A percentile compares a stretch with the other conserved stretches of the same genome.
These are phyloP conservation scores for Sutorius eximius DNA, from an alignment of 1,284 basidiomycete genomes.

Conservation along the genomic window DNA sequence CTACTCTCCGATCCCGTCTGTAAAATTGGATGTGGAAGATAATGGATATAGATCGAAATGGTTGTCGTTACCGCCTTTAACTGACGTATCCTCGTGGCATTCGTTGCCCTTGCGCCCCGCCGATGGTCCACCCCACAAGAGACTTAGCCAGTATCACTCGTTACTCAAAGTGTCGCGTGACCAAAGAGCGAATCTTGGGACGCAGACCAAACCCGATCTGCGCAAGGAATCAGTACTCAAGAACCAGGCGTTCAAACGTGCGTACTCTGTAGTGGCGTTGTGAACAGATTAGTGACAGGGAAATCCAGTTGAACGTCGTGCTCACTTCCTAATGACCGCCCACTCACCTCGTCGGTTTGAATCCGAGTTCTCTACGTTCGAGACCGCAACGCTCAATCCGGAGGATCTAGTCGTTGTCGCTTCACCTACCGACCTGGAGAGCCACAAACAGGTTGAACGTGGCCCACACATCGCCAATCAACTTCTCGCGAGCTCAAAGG, in stretches of 20 bases:
- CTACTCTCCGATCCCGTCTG: constrained; percentile 56
- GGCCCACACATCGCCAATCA: constrained; percentile 38
- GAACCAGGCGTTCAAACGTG: constrained; percentile 71
- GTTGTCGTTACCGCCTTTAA: constrained; percentile 56
- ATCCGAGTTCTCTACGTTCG: constrained; percentile 62
- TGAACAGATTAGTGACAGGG: neutral
- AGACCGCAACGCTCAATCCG: constrained; percentile 42
- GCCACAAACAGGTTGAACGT: constrained; percentile 71
- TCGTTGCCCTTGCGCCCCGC: constrained; percentile 54
- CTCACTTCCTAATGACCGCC: constrained; percentile 66
- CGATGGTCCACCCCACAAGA: constrained; percentile 43
- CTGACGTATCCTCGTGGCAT: constrained; percentile 38
- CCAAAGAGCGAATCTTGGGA: constrained; percentile 45
- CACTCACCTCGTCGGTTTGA: constrained; percentile 67
- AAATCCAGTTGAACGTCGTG: constrained; percentile 64
- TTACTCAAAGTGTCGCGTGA: constrained; percentile 59
- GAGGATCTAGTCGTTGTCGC: constrained; percentile 26
- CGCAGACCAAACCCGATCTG: constrained; percentile 56
- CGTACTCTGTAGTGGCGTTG: constrained; percentile 19
- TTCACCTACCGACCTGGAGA: constrained; percentile 39
- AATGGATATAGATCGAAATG: constrained; percentile 55
- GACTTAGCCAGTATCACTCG: constrained; percentile 58
- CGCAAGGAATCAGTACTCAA: constrained; percentile 74
- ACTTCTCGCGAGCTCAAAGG: constrained; percentile 17
- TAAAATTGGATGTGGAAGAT: constrained; percentile 33